Conservation (phyloP, 2,329 filamentous ascomycete species). For the Fusarium mexicanum region DNA sequence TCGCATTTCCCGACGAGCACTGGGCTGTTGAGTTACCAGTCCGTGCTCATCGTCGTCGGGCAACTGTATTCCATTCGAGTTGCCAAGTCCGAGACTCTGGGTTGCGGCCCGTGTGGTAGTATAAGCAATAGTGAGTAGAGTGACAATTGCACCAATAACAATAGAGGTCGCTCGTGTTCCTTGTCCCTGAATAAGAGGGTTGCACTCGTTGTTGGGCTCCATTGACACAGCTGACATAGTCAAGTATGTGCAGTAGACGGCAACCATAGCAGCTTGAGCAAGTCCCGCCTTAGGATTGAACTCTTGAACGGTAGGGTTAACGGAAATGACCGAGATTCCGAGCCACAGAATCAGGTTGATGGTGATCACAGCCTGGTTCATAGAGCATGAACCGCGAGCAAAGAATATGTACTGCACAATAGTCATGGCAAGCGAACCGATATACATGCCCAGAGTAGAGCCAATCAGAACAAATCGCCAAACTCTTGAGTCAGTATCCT, state of each 20-base stretch:
- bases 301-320: conserved; percentile 90
- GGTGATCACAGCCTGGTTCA: conserved; percentile 97
- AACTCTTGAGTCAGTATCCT: conserved; percentile 82
- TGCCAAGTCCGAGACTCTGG: conserved; percentile 79
- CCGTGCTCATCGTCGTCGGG: conserved; percentile 84
- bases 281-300: conserved; percentile 93
- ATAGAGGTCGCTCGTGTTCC: conserved; percentile 91
- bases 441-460: conserved; percentile 92
- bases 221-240: conserved; percentile 98
- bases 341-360: conserved; percentile 90
- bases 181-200: conserved; percentile 86
- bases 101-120: conserved; percentile 97
- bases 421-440: conserved; percentile 91
- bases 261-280: conserved; percentile 97
- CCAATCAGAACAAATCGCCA: conserved; percentile 92
- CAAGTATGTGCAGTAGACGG: conserved; percentile 97
- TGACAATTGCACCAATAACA: conserved; percentile 92
- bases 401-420: conserved; percentile 98
- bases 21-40: conserved; percentile 86
- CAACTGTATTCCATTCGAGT: conserved; percentile 61
- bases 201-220: conserved; percentile 97
- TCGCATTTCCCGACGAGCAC: conserved; percentile 86
- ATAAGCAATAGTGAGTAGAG: conserved; percentile 96
- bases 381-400: conserved; percentile 79
- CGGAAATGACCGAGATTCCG: conserved; percentile 81